These are phyloP conservation scores for Spergularia marina DNA, from an alignment of 148 eudicot species.

Conservation along the genomic window DNA sequence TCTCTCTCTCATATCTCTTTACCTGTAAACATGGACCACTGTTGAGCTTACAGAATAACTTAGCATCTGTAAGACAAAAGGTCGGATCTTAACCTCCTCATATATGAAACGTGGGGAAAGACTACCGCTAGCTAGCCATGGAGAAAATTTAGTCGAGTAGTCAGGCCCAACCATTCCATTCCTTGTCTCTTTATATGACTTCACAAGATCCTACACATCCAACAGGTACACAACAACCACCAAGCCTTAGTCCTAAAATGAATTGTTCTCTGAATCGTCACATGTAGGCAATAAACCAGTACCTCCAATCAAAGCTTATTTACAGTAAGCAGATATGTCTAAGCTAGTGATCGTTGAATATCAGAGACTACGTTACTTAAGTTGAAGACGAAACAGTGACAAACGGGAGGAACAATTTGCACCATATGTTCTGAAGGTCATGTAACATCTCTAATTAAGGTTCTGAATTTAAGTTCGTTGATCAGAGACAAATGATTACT, in stretches of 20 bases:
- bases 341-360: too few species aligned
- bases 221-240: background rate
- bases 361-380: too few species aligned
- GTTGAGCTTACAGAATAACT: background rate
- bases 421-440: too few species aligned
- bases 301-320: too few species aligned
- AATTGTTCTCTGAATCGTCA: background rate
- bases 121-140: slow-evolving; percentile 93
- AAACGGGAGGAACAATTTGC: too few species aligned
- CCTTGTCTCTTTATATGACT: slow-evolving; percentile 69
- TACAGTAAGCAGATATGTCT: too few species aligned
- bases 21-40: slow-evolving; percentile 42
- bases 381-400: too few species aligned
- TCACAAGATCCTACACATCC: slow-evolving; percentile 59
- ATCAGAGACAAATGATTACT: background rate
- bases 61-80: background rate
- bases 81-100: slow-evolving; percentile 59
- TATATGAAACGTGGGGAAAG: slow-evolving; percentile 79
- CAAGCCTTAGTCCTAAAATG: background rate
- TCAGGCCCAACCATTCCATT: slow-evolving; percentile 95
- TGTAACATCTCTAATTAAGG: too few species aligned
- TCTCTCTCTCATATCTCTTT: slow-evolving; percentile 68
- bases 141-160: slow-evolving; percentile 95
- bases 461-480: too few species aligned
- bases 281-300: too few species aligned